Percentiles rank a stretch among this genome's conserved stretches.
Conservation (phyloP, 768 basidiomycete species). For the Rickenella mellea region DNA sequence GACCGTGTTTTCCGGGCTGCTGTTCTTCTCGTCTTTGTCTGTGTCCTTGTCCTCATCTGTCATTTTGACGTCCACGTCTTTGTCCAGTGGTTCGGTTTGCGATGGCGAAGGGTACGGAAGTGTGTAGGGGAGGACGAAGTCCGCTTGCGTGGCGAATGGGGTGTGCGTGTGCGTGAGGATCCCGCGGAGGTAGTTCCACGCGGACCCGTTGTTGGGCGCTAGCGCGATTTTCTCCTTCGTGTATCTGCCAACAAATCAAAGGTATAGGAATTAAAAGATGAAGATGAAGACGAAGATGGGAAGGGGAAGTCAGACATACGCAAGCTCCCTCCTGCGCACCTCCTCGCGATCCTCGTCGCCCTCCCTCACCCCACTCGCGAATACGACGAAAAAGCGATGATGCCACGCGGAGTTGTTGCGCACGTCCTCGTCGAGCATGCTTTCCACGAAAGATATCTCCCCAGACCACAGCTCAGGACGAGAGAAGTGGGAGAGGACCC, state of each 20-base stretch:
- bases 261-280: not conserved
- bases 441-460: constrained; percentile 70
- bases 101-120: constrained; percentile 17
- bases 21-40: too few species aligned
- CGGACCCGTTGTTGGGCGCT: constrained; percentile 88
- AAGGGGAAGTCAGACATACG: constrained; percentile 39
- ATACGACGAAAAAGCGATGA: constrained; percentile 86
- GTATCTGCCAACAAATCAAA: constrained; percentile 36
- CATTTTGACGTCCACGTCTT: too few species aligned
- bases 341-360: constrained; percentile 55
- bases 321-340: constrained; percentile 59
- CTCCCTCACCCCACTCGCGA: constrained; percentile 50
- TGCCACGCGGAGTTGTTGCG: constrained; percentile 98
- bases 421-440: constrained; percentile 63
- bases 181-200: constrained; percentile 96
- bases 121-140: constrained; percentile 64
- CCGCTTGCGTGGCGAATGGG: constrained; percentile 43
- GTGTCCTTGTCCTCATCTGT: constrained; percentile 5
- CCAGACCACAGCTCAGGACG: constrained; percentile 58
- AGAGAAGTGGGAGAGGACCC: constrained; percentile 82
- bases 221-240: constrained; percentile 75
- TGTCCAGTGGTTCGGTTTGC: constrained; percentile 14
- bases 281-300: constrained; percentile 1
- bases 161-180: constrained; percentile 53
- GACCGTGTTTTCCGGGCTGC: constrained; percentile 25